These are phyloP conservation scores for Rosa hybrid DNA, from an alignment of 331 rosid genomes.

Conservation along the genomic window DNA sequence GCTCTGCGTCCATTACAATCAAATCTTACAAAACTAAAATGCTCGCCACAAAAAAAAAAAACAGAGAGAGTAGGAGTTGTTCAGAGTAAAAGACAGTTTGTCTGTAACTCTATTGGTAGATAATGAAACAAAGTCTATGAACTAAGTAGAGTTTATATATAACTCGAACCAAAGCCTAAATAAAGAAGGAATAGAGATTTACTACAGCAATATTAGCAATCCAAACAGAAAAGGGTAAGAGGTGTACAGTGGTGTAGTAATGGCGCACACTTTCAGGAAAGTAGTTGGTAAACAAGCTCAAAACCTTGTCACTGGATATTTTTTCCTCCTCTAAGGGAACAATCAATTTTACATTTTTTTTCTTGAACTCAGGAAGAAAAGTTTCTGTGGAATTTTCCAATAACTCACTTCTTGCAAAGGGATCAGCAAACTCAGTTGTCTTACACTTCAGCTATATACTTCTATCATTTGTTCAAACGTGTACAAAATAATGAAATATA, in stretches of 20 bases:
- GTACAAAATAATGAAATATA: too few species aligned
- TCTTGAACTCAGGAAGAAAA: too few species aligned
- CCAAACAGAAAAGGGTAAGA: background rate
- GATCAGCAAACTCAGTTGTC: background rate
- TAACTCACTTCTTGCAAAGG: too few species aligned
- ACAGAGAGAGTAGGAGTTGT: background rate
- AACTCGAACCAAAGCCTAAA: background rate
- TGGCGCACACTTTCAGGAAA: background rate
- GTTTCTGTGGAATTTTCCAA: too few species aligned
- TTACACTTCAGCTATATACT: background rate
- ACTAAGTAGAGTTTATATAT: too few species aligned
- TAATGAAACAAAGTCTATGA: too few species aligned
- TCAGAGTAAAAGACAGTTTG: too few species aligned
- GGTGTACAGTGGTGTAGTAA: too few species aligned
- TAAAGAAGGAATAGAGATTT: background rate
- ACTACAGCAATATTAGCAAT: background rate
- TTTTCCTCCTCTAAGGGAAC: too few species aligned
- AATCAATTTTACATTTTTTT: too few species aligned
- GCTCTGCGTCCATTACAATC: background rate
- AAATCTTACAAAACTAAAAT: background rate
- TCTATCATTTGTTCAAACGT: background rate
- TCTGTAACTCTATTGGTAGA: too few species aligned
- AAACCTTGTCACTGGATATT: too few species aligned
- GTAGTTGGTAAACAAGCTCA: background rate
- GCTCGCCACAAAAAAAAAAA: background rate